These are phyloP conservation scores for Nemania diffusa DNA, from an alignment of 2,329 filamentous ascomycete species.

Conservation along the genomic window DNA sequence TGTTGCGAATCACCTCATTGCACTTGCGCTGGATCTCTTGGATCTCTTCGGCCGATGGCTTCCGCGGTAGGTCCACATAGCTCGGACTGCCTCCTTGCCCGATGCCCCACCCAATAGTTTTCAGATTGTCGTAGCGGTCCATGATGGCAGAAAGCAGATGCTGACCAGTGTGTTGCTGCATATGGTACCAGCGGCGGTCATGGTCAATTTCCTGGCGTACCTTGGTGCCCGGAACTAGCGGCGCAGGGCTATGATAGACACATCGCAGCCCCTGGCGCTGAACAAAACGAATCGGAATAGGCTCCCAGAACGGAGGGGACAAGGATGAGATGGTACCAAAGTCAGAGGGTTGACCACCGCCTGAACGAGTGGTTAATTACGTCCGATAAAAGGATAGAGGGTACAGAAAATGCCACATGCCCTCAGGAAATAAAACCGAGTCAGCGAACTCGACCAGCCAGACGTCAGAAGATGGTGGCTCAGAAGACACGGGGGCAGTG, in stretches of 20 bases:
- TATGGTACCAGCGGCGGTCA: not conserved
- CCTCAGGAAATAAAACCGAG: not conserved
- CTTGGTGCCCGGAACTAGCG: not conserved
- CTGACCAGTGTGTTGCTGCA: conserved; percentile 1
- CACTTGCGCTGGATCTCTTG: not conserved
- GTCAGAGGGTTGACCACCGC: conserved; percentile 1
- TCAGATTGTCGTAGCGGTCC: not conserved
- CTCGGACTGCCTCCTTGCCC: not conserved
- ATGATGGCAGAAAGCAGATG: conserved; percentile 2
- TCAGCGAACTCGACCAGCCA: not conserved
- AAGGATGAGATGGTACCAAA: not conserved
- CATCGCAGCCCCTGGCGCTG: not conserved
- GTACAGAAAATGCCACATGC: not conserved
- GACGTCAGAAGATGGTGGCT: not conserved
- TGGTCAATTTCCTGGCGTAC: not conserved
- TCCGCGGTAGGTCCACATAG: not conserved
- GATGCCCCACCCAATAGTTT: not conserved
- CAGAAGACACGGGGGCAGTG: not conserved
- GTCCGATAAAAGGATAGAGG: not conserved
- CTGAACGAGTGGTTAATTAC: not conserved
- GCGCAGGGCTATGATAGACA: not conserved
- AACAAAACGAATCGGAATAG: not conserved
- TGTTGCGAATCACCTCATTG: not conserved
- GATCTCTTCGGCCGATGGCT: not conserved
- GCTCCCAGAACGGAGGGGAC: not conserved